Evolutionary conservation across 164 flowering plant species (phyloP).

Genomic region (Litsea cubeba): DNA sequence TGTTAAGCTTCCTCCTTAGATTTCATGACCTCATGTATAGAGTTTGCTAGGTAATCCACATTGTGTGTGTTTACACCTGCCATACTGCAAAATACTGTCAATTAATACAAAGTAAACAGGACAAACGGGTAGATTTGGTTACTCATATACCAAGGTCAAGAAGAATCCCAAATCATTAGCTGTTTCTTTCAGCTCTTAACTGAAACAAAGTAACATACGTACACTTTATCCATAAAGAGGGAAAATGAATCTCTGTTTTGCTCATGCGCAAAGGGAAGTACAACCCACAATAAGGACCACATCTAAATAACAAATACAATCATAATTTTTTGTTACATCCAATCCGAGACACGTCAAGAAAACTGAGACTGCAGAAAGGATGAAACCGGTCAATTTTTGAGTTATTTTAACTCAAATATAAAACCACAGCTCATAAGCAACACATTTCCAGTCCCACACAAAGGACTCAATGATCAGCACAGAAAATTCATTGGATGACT

Average conservation of each 20-base stretch:
- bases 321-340: no score
- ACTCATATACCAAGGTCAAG: background rate
- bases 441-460: background rate
- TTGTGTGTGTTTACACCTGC: conserved; percentile 86
- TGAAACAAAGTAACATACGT: background rate
- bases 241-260: background rate
- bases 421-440: background rate
- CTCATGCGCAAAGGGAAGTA: background rate
- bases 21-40: conserved; percentile 82
- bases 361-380: no score
- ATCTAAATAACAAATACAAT: no score
- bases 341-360: no score
- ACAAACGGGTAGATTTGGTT: background rate
- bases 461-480: background rate
- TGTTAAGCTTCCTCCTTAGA: conserved; percentile 12
- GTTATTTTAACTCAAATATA: background rate
- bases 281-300: background rate
- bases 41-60: conserved; percentile 83
- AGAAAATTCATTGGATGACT: background rate
- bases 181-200: background rate
- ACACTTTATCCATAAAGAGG: background rate
- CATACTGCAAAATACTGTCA: conserved; percentile 50
- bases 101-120: background rate
- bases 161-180: background rate
- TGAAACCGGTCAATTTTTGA: background rate